phyloP scores from a whole-genome alignment of 1,284 basidiomycete genomes.

The Leccinum brunneo-olivaceum region DNA sequence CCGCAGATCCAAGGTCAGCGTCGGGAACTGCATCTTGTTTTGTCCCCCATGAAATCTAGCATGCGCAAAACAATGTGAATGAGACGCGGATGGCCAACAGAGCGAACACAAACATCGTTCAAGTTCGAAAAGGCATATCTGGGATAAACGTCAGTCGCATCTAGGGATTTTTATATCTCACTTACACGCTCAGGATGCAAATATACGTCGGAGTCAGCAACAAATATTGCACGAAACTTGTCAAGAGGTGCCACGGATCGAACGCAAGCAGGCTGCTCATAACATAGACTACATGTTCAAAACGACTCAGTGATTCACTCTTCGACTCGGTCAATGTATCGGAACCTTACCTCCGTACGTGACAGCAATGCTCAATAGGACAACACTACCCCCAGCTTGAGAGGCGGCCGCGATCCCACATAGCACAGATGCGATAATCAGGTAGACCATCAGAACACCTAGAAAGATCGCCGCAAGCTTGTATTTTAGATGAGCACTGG shows the following conservation, averaged over 20 bases:
- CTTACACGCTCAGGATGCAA: constrained; percentile 80
- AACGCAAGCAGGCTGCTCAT: constrained; percentile 79
- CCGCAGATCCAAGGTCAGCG: constrained; percentile 74
- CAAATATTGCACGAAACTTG: constrained; percentile 86
- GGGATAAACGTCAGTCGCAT: constrained; percentile 3
- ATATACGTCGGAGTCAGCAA: constrained; percentile 85
- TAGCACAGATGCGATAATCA: constrained; percentile 69
- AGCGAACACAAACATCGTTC: constrained; percentile 51
- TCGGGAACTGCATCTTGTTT: constrained; percentile 72
- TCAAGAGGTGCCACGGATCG: constrained; percentile 92
- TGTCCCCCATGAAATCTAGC: constrained; percentile 83
- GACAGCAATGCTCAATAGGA: constrained; percentile 79
- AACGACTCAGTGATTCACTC: constrained; percentile 4
- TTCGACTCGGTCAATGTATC: background rate
- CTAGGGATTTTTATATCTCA: constrained; percentile 7
- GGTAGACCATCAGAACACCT: constrained; percentile 76
- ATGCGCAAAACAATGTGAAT: background rate
- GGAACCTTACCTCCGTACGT: constrained; percentile 71
- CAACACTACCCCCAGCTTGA: constrained; percentile 58
- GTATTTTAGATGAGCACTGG: constrained; percentile 81
- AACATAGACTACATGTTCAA: constrained; percentile 51
- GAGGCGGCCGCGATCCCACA: constrained; percentile 67
- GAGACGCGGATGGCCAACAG: background rate
- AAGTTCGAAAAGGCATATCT: constrained; percentile 80
- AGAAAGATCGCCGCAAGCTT: constrained; percentile 73